Evolutionary conservation across 495 filamentous ascomycete species (phyloP).

Genomic region (Peziza echinospora): DNA sequence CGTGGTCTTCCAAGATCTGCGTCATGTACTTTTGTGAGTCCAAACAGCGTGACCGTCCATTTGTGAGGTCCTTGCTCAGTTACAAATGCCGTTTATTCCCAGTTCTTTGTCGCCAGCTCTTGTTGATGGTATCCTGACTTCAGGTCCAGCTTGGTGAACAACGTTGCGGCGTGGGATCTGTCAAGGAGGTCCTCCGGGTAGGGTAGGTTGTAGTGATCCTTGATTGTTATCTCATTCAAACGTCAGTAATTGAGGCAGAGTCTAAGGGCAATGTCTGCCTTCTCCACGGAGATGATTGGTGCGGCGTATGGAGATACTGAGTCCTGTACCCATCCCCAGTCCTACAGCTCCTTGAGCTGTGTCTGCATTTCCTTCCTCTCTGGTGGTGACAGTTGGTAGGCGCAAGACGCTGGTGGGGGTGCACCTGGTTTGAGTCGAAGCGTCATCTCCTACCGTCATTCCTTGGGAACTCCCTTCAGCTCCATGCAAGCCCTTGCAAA

Average conservation of each 20-base stretch:
- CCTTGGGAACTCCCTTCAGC: too few relatives aligned
- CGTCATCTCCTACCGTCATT: too few relatives aligned
- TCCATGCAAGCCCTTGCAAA: too few relatives aligned
- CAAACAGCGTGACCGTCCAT: too few relatives aligned
- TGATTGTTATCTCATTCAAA: slow-evolving; percentile 25
- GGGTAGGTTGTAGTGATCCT: slow-evolving; percentile 26
- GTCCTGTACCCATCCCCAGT: background rate
- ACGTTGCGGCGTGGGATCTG: slow-evolving; percentile 13
- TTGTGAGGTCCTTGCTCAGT: too few relatives aligned
- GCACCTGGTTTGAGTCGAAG: too few relatives aligned
- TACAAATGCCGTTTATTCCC: slow-evolving; percentile 22
- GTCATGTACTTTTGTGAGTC: too few relatives aligned
- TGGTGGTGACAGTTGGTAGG: too few relatives aligned
- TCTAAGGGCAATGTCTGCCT: background rate
- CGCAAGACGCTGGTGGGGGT: too few relatives aligned
- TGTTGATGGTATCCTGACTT: slow-evolving; percentile 9
- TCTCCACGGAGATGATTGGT: background rate
- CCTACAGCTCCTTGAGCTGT: background rate
- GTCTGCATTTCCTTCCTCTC: background rate
- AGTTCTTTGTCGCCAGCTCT: slow-evolving; percentile 8
- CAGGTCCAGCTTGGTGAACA: slow-evolving; percentile 4
- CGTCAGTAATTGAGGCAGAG: slow-evolving; percentile 28
- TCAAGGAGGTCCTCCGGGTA: slow-evolving; percentile 25
- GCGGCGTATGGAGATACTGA: background rate
- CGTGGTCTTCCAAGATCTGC: too few relatives aligned